Base-by-base conservation (phyloP, 495 filamentous ascomycete genomes). In the Penicillium chermesinum region DNA sequence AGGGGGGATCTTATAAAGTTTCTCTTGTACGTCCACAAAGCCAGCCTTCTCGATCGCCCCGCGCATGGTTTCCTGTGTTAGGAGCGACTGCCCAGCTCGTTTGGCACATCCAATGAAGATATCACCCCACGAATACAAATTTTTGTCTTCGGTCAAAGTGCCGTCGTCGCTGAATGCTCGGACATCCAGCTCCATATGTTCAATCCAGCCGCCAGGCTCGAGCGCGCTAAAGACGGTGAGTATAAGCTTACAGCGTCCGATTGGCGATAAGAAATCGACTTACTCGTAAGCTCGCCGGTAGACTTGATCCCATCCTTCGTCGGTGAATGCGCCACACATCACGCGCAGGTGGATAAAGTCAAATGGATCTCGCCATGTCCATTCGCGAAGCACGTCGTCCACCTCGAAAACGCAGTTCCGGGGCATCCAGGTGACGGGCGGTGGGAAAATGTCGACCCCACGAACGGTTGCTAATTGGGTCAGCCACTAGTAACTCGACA, bases 1-100 rank as follows among this genome's bases (percentile, higher is more conserved):
- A 84, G 66, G 5, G n/a, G 84, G 85, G 44, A 85, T 66, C 44
- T 83, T 81, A 46, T 78, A 79, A 5, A 71, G 58, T 15, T 63
- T 64, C 50, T 59, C 49, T 2, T 56, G 49, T 0, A 63, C 52
- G 15, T 69, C 64, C 13, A 50, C 52, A 42, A 71, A 69, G 0
- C 66, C 67, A 10, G 36, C 45, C 14, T 34, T 40, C 6, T 40
- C 36, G 4, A 48, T 48, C 32, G 45, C 35, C 0, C 20, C 50
- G 16, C 52, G 49, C 42, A 66, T 48, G 3, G 62, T 50, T 39
- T 50, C 44, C 0, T 54, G 52, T 1, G 52, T 58, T 19, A 13
- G n/a, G n/a, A 54, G 48, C 12, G 52, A 48, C 0, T 39, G 47
- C 9, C 55, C 48, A n/a, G 52, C 43, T 48, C 44, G 43, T 30